A percentile compares a stretch with the other conserved stretches of the same genome.
Evolutionary conservation across 306 rosid species (phyloP).

Genomic region (Geum urbanum): DNA sequence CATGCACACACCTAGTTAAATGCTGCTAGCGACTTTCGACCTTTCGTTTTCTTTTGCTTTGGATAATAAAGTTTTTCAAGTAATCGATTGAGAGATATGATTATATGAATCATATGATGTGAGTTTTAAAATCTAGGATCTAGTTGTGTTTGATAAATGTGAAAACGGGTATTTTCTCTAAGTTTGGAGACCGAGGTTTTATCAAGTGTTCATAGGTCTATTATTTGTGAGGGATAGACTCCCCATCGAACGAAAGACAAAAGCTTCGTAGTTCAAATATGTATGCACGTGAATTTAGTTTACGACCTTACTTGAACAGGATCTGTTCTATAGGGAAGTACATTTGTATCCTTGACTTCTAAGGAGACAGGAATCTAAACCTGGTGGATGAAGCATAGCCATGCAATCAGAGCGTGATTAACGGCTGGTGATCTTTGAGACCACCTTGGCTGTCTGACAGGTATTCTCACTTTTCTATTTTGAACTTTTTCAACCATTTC

Average conservation of each 20-base stretch:
- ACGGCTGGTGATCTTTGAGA: neutral
- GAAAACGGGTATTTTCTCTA: neutral
- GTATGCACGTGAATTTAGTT: accelerated
- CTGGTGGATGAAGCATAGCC: neutral
- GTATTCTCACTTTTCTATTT: neutral
- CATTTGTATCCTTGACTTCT: neutral
- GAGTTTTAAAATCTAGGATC: neutral
- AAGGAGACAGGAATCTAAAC: neutral
- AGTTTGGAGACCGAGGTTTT: too few species aligned
- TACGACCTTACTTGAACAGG: conserved; percentile 3
- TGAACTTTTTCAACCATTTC: neutral
- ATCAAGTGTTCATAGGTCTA: too few species aligned
- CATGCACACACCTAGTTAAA: too few species aligned
- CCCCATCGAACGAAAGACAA: neutral
- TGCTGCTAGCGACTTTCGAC: too few species aligned
- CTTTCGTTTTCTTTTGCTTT: neutral
- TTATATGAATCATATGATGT: neutral
- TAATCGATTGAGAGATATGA: neutral
- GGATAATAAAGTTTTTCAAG: neutral
- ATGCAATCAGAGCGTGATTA: neutral
- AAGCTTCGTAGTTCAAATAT: neutral
- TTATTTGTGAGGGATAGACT: neutral
- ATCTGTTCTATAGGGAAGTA: neutral
- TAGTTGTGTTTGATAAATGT: neutral
- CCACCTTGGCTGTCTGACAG: conserved; percentile 1